These are phyloP conservation scores for Fraxinus sp. DNA, from an alignment of 305 asterid species.

Conservation along the genomic window DNA sequence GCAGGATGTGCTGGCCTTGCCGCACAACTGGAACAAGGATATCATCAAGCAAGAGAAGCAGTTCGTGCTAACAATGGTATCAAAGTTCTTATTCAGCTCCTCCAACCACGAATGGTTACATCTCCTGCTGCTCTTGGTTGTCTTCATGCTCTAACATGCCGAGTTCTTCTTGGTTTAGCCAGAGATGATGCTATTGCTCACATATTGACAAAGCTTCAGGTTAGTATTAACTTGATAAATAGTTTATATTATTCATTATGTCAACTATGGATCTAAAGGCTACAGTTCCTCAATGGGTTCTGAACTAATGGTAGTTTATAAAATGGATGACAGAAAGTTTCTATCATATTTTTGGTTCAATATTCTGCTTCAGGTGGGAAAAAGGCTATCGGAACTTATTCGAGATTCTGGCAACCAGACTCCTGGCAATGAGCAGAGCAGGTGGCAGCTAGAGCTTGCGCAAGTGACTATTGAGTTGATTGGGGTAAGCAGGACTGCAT, in stretches of 20 bases:
- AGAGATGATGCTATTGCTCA: slow-evolving; percentile 97
- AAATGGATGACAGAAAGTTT: not conserved
- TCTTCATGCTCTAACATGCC: slow-evolving; percentile 97
- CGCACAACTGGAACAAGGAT: slow-evolving; percentile 96
- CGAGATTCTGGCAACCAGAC: slow-evolving; percentile 94
- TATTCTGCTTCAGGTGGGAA: slow-evolving; percentile 71
- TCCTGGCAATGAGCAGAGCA: slow-evolving; percentile 73
- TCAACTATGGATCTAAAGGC: not conserved
- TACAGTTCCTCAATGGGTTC: not conserved
- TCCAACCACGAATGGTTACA: slow-evolving; percentile 87
- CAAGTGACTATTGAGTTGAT: slow-evolving; percentile 94
- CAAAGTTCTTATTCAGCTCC: slow-evolving; percentile 95
- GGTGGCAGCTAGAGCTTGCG: slow-evolving; percentile 93
- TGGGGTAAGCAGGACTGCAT: slow-evolving; percentile 56
- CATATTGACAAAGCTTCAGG: slow-evolving; percentile 96
- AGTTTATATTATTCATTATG: not conserved
- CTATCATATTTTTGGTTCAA: slow-evolving; percentile 2
- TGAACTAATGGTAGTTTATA: not conserved
- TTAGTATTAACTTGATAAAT: slow-evolving; percentile 22
- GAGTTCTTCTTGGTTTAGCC: slow-evolving; percentile 98
- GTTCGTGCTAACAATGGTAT: slow-evolving; percentile 97
- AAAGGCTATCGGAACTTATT: slow-evolving; percentile 89
- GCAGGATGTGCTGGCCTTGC: slow-evolving; percentile 98
- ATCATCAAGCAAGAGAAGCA: slow-evolving; percentile 92
- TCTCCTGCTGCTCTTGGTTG: slow-evolving; percentile 95